Percentiles rank a stretch among this genome's conserved stretches.
Evolutionary conservation across 805 yeast genomes (phyloP).

Genomic region (Saturnispora sekii): DNA sequence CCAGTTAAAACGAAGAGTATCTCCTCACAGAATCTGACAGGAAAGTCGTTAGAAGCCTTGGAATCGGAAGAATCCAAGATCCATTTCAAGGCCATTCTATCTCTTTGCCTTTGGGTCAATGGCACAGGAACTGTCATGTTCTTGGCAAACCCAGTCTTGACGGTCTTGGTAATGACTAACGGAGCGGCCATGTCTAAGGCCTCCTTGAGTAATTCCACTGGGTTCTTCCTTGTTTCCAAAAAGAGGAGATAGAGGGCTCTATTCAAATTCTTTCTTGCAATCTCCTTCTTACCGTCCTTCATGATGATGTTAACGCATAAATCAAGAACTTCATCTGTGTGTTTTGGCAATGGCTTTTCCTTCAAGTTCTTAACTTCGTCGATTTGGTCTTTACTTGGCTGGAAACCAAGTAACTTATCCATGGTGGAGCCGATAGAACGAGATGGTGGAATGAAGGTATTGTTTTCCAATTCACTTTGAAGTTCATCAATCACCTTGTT

Average conservation of each 20-base stretch:
- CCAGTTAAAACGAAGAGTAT: slow-evolving; percentile 69
- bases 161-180: slow-evolving; percentile 63
- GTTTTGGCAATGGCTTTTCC: slow-evolving; percentile 47
- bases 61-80: slow-evolving; percentile 75
- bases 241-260: slow-evolving; percentile 74
- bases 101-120: slow-evolving; percentile 69
- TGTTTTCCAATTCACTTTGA: slow-evolving; percentile 20
- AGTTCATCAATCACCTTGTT: slow-evolving; percentile 23
- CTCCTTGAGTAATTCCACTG: slow-evolving; percentile 63
- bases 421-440: slow-evolving; percentile 14
- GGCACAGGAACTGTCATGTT: slow-evolving; percentile 76
- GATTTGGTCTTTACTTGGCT: slow-evolving; percentile 57
- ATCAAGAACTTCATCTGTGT: slow-evolving; percentile 60
- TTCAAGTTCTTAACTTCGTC: slow-evolving; percentile 43
- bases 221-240: slow-evolving; percentile 66
- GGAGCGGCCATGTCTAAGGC: slow-evolving; percentile 81
- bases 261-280: slow-evolving; percentile 63
- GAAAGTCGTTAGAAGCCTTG: slow-evolving; percentile 68
- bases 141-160: slow-evolving; percentile 81
- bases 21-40: slow-evolving; percentile 90
- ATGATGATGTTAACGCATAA: slow-evolving; percentile 80
- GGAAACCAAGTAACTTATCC: slow-evolving; percentile 28
- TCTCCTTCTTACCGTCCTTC: slow-evolving; percentile 83
- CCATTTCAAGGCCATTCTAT: slow-evolving; percentile 85
- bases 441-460: slow-evolving; percentile 17